Evolutionary conservation across 768 basidiomycete genomes (phyloP).

Genomic region (Leucosporidium scottii): DNA sequence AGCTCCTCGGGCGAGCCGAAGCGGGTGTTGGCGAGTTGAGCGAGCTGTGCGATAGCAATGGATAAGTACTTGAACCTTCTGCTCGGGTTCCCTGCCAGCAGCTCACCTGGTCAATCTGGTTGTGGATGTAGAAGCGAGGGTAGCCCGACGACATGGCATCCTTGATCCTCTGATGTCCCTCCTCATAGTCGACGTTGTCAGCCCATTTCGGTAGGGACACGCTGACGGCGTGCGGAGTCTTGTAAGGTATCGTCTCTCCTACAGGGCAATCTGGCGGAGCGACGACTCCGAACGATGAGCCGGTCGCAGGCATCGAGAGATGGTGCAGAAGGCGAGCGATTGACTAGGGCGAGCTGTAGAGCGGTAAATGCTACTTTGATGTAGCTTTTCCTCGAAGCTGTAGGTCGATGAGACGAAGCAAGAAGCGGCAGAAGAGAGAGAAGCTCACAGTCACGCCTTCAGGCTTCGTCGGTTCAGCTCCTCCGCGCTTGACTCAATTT

Average conservation of each 20-base stretch:
- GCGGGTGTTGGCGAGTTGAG: constrained; percentile 64
- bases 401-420: too few species aligned
- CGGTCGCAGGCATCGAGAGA: background rate
- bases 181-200: constrained; percentile 87
- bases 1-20: constrained; percentile 65
- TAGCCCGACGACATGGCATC: constrained; percentile 81
- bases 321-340: too few species aligned
- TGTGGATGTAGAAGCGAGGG: constrained; percentile 88
- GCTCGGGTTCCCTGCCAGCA: too few species aligned
- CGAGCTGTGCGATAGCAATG: constrained; percentile 55
- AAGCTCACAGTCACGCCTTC: too few species aligned
- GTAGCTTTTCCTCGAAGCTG: too few species aligned
- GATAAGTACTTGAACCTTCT: background rate
- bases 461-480: too few species aligned
- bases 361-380: too few species aligned
- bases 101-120: constrained; percentile 71
- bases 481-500: too few species aligned
- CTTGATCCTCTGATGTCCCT: constrained; percentile 71
- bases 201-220: constrained; percentile 90
- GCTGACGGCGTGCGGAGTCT: constrained; percentile 74
- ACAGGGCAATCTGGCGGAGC: constrained; percentile 24
- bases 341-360: too few species aligned
- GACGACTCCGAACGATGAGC: constrained; percentile 6
- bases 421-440: too few species aligned
- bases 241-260: constrained; percentile 35